Percentiles rank a stretch among this genome's conserved stretches.
phyloP scores from a whole-genome alignment of 2,329 filamentous ascomycete species.

The Alternaria triticimaculans region DNA sequence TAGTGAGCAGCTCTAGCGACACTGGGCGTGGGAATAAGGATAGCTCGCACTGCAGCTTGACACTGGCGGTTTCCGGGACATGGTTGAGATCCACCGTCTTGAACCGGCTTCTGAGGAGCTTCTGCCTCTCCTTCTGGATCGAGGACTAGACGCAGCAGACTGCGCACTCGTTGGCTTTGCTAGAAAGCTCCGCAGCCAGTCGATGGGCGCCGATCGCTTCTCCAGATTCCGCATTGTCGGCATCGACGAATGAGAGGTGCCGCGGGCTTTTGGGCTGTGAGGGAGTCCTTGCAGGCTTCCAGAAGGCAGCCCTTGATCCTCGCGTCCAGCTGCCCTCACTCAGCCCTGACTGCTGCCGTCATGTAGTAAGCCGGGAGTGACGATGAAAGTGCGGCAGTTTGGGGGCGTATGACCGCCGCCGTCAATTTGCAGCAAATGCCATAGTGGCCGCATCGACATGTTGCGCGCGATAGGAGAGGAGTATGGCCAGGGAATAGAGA shows the following conservation, averaged over 20 bases:
- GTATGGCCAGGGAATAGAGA: neutral
- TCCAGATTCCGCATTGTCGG: neutral
- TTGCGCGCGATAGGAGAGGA: neutral
- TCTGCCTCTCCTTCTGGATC: constrained; percentile 2
- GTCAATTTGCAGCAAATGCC: neutral
- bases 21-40: constrained; percentile 2
- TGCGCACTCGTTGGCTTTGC: neutral
- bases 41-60: neutral
- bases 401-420: neutral
- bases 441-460: neutral
- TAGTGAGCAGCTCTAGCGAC: neutral
- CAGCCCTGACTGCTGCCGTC: neutral
- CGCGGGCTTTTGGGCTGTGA: neutral
- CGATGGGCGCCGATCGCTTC: neutral
- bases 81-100: neutral
- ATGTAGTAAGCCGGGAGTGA: constrained; percentile 1
- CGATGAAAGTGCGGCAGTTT: neutral
- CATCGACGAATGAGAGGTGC: neutral
- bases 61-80: constrained; percentile 2
- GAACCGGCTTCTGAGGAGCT: neutral
- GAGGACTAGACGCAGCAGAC: constrained; percentile 4
- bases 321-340: neutral
- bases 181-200: neutral
- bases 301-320: constrained; percentile 4
- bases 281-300: neutral